Conservation (phyloP, 441 rosid genomes). For the Metrosideros polymorpha region DNA sequence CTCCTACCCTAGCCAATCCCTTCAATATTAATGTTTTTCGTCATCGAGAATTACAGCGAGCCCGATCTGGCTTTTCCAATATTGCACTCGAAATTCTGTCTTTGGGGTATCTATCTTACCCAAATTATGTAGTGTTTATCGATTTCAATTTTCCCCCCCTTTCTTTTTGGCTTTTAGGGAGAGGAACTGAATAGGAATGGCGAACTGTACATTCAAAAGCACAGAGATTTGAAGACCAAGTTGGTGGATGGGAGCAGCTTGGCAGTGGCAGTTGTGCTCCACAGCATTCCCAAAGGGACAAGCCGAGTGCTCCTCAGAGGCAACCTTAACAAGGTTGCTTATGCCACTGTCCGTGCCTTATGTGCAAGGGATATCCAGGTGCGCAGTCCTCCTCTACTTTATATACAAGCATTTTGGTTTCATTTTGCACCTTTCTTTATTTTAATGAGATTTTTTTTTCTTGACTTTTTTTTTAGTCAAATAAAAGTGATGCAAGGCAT, state of each 20-base stretch:
- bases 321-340: slow-evolving; percentile 1
- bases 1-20: background rate
- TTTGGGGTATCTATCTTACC: background rate
- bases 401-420: background rate
- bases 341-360: background rate
- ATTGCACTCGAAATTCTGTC: background rate
- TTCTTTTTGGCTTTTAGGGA: background rate
- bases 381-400: background rate
- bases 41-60: background rate
- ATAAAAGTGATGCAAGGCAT: background rate
- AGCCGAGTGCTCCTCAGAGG: background rate
- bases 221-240: background rate
- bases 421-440: too few relatives aligned
- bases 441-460: background rate
- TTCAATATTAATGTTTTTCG: background rate
- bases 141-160: rapidly evolving
- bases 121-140: background rate
- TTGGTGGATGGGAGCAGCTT: slow-evolving; percentile 12
- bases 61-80: background rate
- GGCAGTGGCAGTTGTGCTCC: slow-evolving; percentile 1
- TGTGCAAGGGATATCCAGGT: slow-evolving; percentile 1
- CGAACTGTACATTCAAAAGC: background rate
- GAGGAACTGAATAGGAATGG: slow-evolving; percentile 13
- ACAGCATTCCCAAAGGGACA: slow-evolving; percentile 4
- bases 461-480: background rate